Evolutionary conservation across 768 basidiomycete genomes (phyloP).

Genomic region (Rubroboletus pulcherrimus): DNA sequence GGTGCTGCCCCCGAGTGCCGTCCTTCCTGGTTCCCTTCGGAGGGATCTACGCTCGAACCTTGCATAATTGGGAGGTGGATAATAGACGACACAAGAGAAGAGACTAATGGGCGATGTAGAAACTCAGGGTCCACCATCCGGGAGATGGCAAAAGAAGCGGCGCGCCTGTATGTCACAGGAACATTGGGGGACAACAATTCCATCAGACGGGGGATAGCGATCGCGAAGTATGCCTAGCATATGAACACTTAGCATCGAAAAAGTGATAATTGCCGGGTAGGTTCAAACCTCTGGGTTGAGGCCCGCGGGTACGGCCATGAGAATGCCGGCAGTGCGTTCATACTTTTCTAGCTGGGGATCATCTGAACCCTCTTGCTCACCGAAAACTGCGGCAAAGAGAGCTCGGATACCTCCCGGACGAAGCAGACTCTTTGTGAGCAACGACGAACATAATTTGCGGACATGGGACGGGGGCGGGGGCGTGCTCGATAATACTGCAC

Average conservation of each 20-base stretch:
- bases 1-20: neutral
- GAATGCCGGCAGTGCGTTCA: conserved; percentile 62
- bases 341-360: conserved; percentile 64
- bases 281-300: conserved; percentile 51
- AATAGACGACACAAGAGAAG: conserved; percentile 39
- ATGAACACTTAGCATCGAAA: neutral
- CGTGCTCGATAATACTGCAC: conserved; percentile 48
- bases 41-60: neutral
- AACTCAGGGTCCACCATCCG: conserved; percentile 49
- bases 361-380: conserved; percentile 50
- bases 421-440: conserved; percentile 68
- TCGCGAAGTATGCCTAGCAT: conserved; percentile 57
- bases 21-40: neutral
- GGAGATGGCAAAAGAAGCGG: conserved; percentile 65
- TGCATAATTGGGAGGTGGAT: conserved; percentile 53
- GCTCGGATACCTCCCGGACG: conserved; percentile 69
- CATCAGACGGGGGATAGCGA: conserved; percentile 53
- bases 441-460: conserved; percentile 53
- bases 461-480: conserved; percentile 46
- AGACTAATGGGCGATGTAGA: conserved; percentile 14
- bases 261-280: neutral
- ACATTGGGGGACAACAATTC: conserved; percentile 41
- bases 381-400: conserved; percentile 65
- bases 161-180: conserved; percentile 46
- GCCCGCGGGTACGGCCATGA: conserved; percentile 58